Evolutionary conservation across 2,329 filamentous ascomycete species (phyloP).

Genomic region (Colletotrichum sp.): DNA sequence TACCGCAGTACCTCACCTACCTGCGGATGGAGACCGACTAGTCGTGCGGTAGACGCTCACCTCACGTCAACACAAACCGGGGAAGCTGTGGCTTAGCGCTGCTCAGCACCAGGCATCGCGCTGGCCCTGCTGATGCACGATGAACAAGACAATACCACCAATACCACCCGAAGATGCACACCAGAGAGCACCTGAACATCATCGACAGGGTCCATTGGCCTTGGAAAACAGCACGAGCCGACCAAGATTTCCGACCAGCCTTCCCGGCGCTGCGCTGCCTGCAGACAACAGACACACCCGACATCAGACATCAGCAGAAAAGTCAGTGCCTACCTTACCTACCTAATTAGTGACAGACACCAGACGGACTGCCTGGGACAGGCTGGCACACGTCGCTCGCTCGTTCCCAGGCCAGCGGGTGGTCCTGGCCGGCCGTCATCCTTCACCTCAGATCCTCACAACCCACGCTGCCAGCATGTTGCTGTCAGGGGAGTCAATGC

Average conservation of each 20-base stretch:
- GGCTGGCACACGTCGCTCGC: slow-evolving; percentile 7
- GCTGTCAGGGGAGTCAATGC: not conserved
- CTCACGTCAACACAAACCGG: slow-evolving; percentile 14
- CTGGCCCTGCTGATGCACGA: slow-evolving; percentile 1
- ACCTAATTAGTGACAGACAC: slow-evolving; percentile 1
- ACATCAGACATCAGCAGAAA: not conserved
- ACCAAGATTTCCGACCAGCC: not conserved
- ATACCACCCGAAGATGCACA: not conserved
- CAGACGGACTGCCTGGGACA: slow-evolving; percentile 5
- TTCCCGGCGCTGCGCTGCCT: not conserved
- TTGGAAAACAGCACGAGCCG: not conserved
- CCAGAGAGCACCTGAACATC: not conserved
- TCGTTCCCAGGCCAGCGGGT: slow-evolving; percentile 12
- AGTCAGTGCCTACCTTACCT: slow-evolving; percentile 7
- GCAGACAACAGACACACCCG: not conserved
- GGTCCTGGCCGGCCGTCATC: not conserved
- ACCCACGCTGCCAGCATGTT: not conserved
- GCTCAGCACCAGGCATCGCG: slow-evolving; percentile 14
- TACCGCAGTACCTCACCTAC: not conserved
- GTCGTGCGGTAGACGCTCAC: not conserved
- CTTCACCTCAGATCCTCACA: not conserved
- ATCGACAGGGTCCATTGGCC: not conserved
- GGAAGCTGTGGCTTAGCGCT: slow-evolving; percentile 21
- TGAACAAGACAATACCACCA: slow-evolving; percentile 11
- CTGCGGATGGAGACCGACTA: not conserved